Percentiles rank a stretch among this genome's conserved stretches.
Conservation (phyloP, 768 basidiomycete species). For the Mycena chlorophos region DNA sequence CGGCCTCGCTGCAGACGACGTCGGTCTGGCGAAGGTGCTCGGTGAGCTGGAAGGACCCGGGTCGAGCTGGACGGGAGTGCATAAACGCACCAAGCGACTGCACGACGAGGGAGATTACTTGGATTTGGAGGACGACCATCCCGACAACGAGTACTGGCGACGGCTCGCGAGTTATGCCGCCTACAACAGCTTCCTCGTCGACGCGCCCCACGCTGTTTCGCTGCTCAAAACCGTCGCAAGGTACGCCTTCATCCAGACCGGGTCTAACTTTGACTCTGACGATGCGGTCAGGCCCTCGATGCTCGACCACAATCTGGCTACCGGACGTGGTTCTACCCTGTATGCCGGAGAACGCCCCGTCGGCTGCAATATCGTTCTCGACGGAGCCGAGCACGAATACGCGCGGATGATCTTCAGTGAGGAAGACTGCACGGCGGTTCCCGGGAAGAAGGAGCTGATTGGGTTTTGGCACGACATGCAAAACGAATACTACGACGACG, state of each 20-base stretch:
- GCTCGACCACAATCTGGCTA: conserved; percentile 5
- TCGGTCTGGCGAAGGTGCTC: conserved; percentile 3
- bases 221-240: conserved; percentile 9
- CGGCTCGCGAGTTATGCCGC: not conserved
- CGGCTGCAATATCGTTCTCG: conserved; percentile 12
- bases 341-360: not conserved
- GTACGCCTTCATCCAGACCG: no score
- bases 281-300: conserved; percentile 6
- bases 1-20: not conserved
- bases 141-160: conserved; percentile 15
- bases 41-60: conserved; percentile 10
- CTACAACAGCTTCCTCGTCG: conserved; percentile 16
- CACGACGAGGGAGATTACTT: not conserved
- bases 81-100: conserved; percentile 2
- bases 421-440: no score
- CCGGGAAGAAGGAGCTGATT: conserved; percentile 19
- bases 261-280: no score
- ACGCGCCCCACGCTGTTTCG: conserved; percentile 8
- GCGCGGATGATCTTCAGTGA: conserved; percentile 20
- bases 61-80: conserved; percentile 17
- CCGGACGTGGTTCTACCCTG: not conserved
- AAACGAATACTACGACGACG: conserved; percentile 10
- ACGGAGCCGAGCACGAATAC: conserved; percentile 13
- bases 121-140: conserved; percentile 1
- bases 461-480: conserved; percentile 22